Percentiles rank a stretch among this genome's conserved stretches.
Evolutionary conservation across 106 monocot species (phyloP).

Genomic region (Cymbidium sinense): DNA sequence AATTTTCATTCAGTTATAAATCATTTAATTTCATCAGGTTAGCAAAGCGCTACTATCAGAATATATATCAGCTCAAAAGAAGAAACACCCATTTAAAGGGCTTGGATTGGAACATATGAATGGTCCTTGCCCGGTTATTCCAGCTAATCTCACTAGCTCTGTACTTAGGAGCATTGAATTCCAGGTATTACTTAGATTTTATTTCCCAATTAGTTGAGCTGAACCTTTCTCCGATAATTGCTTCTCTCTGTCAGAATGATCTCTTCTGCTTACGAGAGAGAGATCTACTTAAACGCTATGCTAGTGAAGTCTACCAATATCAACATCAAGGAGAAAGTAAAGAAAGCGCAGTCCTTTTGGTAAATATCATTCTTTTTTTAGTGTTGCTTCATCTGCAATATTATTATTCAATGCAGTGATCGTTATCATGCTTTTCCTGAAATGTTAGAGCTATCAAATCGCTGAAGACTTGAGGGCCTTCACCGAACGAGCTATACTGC

Average conservation of each 20-base stretch:
- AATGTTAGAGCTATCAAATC: slow-evolving; percentile 71
- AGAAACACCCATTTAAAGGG: slow-evolving; percentile 63
- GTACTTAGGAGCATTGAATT: slow-evolving; percentile 49
- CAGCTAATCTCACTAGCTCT: slow-evolving; percentile 38
- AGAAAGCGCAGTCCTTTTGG: slow-evolving; percentile 59
- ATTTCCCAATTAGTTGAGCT: background rate
- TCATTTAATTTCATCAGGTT: slow-evolving; percentile 36
- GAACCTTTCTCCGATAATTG: background rate
- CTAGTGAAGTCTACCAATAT: slow-evolving; percentile 51
- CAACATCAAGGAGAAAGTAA: slow-evolving; percentile 61
- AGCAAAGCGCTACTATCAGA: slow-evolving; percentile 85
- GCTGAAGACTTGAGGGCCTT: slow-evolving; percentile 84
- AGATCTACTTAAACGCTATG: slow-evolving; percentile 56
- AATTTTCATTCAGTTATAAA: background rate
- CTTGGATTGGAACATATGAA: slow-evolving; percentile 97
- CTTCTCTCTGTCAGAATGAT: slow-evolving; percentile 30
- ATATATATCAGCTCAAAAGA: slow-evolving; percentile 49
- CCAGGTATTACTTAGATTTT: slow-evolving; percentile 52
- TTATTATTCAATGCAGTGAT: background rate
- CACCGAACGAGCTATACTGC: slow-evolving; percentile 62
- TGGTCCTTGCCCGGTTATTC: slow-evolving; percentile 59
- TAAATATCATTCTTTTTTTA: slow-evolving; percentile 13
- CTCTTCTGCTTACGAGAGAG: slow-evolving; percentile 72
- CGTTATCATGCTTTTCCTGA: background rate
- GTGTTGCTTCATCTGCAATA: background rate